A percentile compares a stretch with the other conserved stretches of the same genome.
Evolutionary conservation across 192 early-diverging fungal species (phyloP).

Genomic region (Dimargaris xerosporica): DNA sequence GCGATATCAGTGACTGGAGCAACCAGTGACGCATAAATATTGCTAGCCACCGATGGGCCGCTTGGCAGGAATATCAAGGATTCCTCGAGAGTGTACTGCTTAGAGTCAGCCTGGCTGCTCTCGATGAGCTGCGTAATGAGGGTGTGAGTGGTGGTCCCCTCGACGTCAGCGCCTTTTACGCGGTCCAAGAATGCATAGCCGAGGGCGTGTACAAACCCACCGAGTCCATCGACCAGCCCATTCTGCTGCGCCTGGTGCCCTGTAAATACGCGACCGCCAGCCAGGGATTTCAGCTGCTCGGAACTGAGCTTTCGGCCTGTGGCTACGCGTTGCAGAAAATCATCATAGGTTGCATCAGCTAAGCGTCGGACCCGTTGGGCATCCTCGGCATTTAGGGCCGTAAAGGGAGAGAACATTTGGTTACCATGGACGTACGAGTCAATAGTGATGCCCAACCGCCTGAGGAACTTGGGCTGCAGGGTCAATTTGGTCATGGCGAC

Average conservation of each 20-base stretch:
- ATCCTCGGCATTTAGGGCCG: slow-evolving; percentile 27
- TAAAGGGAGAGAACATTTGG: slow-evolving; percentile 28
- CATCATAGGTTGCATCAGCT: slow-evolving; percentile 34
- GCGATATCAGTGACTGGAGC: too few species aligned
- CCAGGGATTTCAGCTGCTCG: slow-evolving; percentile 36
- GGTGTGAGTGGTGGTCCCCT: too few species aligned
- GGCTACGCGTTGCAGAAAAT: slow-evolving; percentile 38
- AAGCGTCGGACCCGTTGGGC: slow-evolving; percentile 29
- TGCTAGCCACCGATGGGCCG: too few species aligned
- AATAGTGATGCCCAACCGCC: slow-evolving; percentile 38
- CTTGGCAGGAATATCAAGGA: too few species aligned
- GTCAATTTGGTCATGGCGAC: slow-evolving; percentile 40
- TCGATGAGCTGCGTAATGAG: too few species aligned
- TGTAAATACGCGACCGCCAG: slow-evolving; percentile 46
- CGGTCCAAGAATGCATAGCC: too few species aligned
- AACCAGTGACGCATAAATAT: too few species aligned
- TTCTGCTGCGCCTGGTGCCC: slow-evolving; percentile 36
- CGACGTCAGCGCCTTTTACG: too few species aligned
- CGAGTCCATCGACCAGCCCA: slow-evolving; percentile 48
- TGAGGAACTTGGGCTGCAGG: slow-evolving; percentile 37
- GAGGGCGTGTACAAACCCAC: slow-evolving; percentile 32
- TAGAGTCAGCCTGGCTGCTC: too few species aligned
- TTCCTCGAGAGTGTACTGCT: too few species aligned
- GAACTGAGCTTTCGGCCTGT: slow-evolving; percentile 32
- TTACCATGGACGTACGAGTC: slow-evolving; percentile 37